phyloP scores from a whole-genome alignment of 768 basidiomycete genomes.

The Artomyces pyxidatus region DNA sequence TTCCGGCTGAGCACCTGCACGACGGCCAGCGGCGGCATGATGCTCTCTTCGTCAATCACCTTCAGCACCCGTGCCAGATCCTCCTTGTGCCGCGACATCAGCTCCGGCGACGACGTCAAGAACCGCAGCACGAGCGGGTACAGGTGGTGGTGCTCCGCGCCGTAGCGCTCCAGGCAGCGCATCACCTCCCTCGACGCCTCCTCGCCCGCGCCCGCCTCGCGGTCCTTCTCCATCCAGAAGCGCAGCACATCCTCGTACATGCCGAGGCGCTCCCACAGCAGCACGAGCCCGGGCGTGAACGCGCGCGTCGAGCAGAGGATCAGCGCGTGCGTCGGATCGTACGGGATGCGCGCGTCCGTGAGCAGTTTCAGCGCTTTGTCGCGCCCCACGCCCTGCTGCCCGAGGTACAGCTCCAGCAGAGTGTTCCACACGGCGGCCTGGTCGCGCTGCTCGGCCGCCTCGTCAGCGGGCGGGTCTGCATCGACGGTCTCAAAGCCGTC shows the following conservation, averaged over 20 bases:
- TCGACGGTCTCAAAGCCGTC: constrained; percentile 24
- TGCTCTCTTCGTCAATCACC: constrained; percentile 68
- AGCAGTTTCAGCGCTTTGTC: constrained; percentile 73
- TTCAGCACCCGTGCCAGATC: constrained; percentile 70
- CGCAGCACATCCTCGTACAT: constrained; percentile 95
- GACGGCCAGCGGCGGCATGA: constrained; percentile 85
- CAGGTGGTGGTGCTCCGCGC: constrained; percentile 57
- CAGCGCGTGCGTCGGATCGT: constrained; percentile 88
- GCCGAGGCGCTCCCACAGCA: constrained; percentile 88
- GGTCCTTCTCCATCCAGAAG: constrained; percentile 81
- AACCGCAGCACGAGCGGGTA: constrained; percentile 87
- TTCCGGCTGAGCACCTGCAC: constrained; percentile 86
- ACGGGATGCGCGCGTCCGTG: constrained; percentile 50
- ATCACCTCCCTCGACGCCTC: constrained; percentile 51
- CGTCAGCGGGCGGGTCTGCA: constrained; percentile 19
- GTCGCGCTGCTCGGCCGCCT: constrained; percentile 50
- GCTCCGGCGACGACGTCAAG: constrained; percentile 71
- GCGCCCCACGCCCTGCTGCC: constrained; percentile 34
- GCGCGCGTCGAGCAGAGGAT: constrained; percentile 82
- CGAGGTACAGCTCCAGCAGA: constrained; percentile 85
- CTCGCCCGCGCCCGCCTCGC: constrained; percentile 22
- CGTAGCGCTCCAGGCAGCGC: constrained; percentile 68
- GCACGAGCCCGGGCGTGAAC: constrained; percentile 79
- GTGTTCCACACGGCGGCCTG: constrained; percentile 94
- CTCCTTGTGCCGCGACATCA: constrained; percentile 59